Evolutionary conservation across 2,329 filamentous ascomycete genomes (phyloP), one percentile per base, ranked within the genome.

Genomic region (Sporothrix dimorphospora): DNA sequence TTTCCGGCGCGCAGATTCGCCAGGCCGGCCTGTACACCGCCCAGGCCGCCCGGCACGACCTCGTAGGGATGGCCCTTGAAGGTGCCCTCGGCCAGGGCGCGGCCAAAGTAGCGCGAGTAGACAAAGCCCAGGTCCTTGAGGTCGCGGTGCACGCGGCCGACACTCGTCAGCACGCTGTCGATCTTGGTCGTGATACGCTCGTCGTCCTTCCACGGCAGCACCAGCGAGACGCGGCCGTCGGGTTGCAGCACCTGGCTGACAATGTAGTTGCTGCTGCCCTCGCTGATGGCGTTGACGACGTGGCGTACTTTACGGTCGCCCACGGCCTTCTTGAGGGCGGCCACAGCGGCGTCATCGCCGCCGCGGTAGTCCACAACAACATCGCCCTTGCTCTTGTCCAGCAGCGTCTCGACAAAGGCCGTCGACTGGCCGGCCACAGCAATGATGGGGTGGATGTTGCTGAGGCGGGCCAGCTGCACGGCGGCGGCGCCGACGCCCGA

Each of bases 381-480:
- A 75, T 89, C 87, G 55, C 86, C 86, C 74, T 85, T 85, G 42
- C 75, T 77, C 19, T 75, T 75, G 73, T 86, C 82, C 51, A 88
- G 81, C 42, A 87, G 78, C 0, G 76, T 77, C 76, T 85, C 79
- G 1, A 87, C 85, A 65, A 83, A 84, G 0, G 80, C 70, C 5
- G 79, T 78, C 9, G 82, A 83, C 11, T 80, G 77, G 7, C 87
- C 87, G 0, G 86, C 86, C 19, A 89, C 79, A 34, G 81, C 82
- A 71, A 89, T 86, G 68, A 89, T 80, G 0, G 87, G 87, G 75
- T 87, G 85, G 68, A 89, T 84, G 74, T 86, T 84, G 53, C 81
- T 81, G 0, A 79, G 77, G 1, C 73, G 75, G 12, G 85, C 85
- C 12, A 89, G 79, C 75, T 89, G 84, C 68, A 88, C 80, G 0